Percentiles rank a stretch among this genome's conserved stretches.
Conservation (phyloP, 176 grass and related monocot species). For the Oryza glumipatula region DNA sequence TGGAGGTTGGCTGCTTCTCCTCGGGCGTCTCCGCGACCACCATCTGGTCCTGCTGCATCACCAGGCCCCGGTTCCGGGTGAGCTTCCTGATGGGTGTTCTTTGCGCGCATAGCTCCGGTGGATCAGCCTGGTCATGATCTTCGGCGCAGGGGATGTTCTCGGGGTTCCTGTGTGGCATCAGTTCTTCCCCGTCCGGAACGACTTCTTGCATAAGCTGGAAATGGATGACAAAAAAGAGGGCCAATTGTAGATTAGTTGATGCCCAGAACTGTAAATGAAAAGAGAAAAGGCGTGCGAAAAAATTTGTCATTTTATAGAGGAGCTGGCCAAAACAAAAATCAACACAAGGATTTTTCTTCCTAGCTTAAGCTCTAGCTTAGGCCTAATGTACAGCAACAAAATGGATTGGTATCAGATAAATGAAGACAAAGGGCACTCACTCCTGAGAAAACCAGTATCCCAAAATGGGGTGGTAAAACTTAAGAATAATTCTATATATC, state of each 20-base stretch:
- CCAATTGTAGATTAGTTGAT: not conserved
- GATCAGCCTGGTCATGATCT: slow-evolving; percentile 2
- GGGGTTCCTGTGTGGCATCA: slow-evolving; percentile 67
- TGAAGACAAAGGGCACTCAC: not conserved
- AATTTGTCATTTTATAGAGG: no score
- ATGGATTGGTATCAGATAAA: not conserved
- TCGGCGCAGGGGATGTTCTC: not conserved
- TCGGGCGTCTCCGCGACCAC: slow-evolving; percentile 66
- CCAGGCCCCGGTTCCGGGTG: slow-evolving; percentile 63
- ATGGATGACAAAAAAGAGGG: not conserved
- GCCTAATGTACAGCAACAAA: not conserved
- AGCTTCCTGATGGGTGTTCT: slow-evolving; percentile 77
- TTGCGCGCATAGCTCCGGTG: not conserved
- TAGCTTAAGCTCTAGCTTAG: not conserved
- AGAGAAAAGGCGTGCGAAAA: not conserved
- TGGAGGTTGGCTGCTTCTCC: slow-evolving; percentile 35
- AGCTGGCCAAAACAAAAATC: not conserved
- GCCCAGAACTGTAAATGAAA: not conserved
- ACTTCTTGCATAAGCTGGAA: slow-evolving; percentile 71
- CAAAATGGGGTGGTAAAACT: not conserved
- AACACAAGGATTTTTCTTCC: not conserved
- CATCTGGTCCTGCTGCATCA: slow-evolving; percentile 67
- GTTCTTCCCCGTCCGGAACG: slow-evolving; percentile 52
- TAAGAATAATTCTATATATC: not conserved
- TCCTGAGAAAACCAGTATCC: not conserved